Evolutionary conservation across 345 rosid species (phyloP).

Genomic region (Sapria himalayana): DNA sequence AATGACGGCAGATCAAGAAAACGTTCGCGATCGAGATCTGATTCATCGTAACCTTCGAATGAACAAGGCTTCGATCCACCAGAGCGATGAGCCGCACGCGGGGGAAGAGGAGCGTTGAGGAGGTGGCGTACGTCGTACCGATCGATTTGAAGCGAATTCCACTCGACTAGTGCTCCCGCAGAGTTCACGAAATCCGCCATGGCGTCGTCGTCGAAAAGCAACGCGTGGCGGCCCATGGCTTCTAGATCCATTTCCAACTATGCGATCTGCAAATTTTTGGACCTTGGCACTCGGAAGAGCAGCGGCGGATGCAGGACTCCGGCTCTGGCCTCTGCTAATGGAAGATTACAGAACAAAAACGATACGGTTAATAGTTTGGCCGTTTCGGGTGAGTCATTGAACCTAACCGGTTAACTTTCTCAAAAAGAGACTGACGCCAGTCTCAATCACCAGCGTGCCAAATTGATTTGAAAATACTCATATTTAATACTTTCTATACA

Average conservation of each 20-base stretch:
- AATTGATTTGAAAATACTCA: too few relatives aligned
- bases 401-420: too few relatives aligned
- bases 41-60: conserved; percentile 16
- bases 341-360: too few relatives aligned
- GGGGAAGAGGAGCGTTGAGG: conserved; percentile 59
- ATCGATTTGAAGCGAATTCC: conserved; percentile 82
- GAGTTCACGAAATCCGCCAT: conserved; percentile 73
- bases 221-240: conserved; percentile 79
- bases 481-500: too few relatives aligned
- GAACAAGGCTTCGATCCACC: conserved; percentile 11
- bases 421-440: too few relatives aligned
- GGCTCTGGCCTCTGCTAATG: too few relatives aligned
- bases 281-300: conserved; percentile 4
- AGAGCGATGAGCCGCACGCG: conserved; percentile 32
- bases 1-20: conserved; percentile 43
- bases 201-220: conserved; percentile 78
- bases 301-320: too few relatives aligned
- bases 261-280: too few relatives aligned
- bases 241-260: conserved; percentile 52
- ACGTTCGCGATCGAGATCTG: conserved; percentile 63
- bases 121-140: conserved; percentile 97
- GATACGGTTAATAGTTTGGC: too few relatives aligned
- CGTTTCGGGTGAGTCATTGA: too few relatives aligned
- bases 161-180: conserved; percentile 60
- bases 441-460: too few relatives aligned